Conservation (phyloP, 176 grass and related monocot species). For the Triticum timopheevii region DNA sequence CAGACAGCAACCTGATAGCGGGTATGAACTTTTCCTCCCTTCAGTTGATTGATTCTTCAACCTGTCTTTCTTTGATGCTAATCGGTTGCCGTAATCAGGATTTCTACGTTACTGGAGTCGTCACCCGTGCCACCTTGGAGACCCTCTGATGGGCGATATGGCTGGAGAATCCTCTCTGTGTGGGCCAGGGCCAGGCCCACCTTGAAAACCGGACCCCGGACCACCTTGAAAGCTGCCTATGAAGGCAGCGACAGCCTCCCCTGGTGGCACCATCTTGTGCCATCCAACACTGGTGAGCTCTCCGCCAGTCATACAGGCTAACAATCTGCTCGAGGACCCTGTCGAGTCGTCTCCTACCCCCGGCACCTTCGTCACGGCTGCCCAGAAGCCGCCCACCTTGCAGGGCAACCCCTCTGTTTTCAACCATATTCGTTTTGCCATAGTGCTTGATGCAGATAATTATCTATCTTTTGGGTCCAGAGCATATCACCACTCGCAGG, state of each 20-base stretch:
- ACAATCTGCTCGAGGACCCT: neutral
- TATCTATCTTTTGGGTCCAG: neutral
- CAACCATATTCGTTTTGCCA: neutral
- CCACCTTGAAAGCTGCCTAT: neutral
- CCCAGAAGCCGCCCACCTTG: neutral
- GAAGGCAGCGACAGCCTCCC: neutral
- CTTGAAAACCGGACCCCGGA: neutral
- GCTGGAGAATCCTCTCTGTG: neutral
- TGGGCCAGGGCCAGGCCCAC: neutral
- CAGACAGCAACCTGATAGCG: neutral
- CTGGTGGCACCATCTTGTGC: neutral
- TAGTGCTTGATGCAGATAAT: neutral
- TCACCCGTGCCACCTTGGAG: neutral
- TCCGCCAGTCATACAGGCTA: neutral
- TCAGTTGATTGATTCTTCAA: neutral
- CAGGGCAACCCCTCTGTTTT: neutral
- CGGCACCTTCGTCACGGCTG: neutral
- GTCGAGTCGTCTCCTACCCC: neutral
- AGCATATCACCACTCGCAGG: neutral
- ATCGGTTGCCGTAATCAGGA: neutral
- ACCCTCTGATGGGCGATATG: neutral
- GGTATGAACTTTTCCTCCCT: neutral
- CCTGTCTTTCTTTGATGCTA: neutral
- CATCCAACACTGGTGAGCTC: neutral
- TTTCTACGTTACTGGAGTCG: neutral